phyloP scores from a whole-genome alignment of 2,329 filamentous ascomycete species.

The Aspergillus amoenus region DNA sequence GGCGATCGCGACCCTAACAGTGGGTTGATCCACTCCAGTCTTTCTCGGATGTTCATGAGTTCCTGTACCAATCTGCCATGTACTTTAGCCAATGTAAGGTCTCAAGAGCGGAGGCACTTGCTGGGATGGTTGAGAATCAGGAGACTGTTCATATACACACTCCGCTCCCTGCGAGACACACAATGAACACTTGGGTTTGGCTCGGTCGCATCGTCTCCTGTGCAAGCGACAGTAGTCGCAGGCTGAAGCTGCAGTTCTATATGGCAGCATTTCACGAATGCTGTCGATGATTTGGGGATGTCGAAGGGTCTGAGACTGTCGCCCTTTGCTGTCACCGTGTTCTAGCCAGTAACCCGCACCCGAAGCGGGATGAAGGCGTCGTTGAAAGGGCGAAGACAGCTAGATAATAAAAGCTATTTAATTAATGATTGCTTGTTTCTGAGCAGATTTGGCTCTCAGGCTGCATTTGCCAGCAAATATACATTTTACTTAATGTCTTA shows the following conservation, averaged over 20 bases:
- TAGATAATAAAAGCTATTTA: too few species aligned
- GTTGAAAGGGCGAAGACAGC: too few species aligned
- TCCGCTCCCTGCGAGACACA: background rate
- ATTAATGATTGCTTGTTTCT: too few species aligned
- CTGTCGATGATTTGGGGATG: too few species aligned
- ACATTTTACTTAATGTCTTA: too few species aligned
- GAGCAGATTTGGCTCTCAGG: too few species aligned
- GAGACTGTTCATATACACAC: background rate
- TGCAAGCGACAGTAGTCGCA: background rate
- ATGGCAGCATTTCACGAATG: background rate
- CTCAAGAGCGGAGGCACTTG: background rate
- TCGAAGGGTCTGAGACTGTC: too few species aligned
- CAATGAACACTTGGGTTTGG: background rate
- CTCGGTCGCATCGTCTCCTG: constrained; percentile 2
- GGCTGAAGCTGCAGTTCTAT: background rate
- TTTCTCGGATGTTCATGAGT: constrained; percentile 1
- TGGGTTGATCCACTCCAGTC: background rate
- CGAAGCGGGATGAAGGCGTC: too few species aligned
- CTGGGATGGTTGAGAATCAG: background rate
- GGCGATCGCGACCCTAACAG: background rate
- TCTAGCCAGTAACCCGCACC: too few species aligned
- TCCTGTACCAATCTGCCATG: background rate
- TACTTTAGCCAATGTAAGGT: too few species aligned
- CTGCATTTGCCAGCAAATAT: too few species aligned
- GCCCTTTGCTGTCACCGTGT: too few species aligned